Evolutionary conservation across 768 basidiomycete genomes (phyloP), one percentile per base, ranked within the genome.

Genomic region (Chalciporus piperatus): DNA sequence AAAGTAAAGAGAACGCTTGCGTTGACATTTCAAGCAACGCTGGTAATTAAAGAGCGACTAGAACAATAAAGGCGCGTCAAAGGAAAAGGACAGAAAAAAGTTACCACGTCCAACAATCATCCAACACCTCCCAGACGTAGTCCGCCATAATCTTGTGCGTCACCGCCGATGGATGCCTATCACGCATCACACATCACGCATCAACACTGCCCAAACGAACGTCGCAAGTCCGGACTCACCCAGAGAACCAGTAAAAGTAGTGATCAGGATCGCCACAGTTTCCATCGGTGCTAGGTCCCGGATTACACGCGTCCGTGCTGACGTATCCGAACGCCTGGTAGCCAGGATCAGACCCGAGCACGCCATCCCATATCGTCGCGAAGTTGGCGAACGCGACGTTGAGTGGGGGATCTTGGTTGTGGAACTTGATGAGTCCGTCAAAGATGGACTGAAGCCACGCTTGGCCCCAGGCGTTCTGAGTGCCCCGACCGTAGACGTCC

Each of bases 71-170:
- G 1, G 27, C 27, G 9, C 27, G 6, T 5, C 27, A 27, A 27
- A 27, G 1, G 6, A 27, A 27, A 7, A 27, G 9, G 27, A 27
- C 2, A 27, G 6, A 7, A 27, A 27, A 27, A 27, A 27, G 27
- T 54, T 37, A 58, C 30, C 10, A 33, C 22, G 56, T 58, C 33
- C 54, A 46, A 50, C 77, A 79, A 4, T 53, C 6, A 1, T 47
- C 41, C 61, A 78, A 61, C 0, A 77, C 77, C 46, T 74, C 70
- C 22, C 61, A 58, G 0, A 78, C 78, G 33, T 72, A 80, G 52
- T 79, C 78, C 6, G 77, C 79, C 79, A 81, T 80, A 46, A 81
- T 76, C 39, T 73, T 69, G 57, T 74, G 67, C 0, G 76, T 79
- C 58, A 74, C 73, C 41, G 72, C 75, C 16, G 77, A 77, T 3